These are phyloP conservation scores for Neoboletus magnificus DNA, from an alignment of 768 basidiomycete genomes.

Conservation along the genomic window DNA sequence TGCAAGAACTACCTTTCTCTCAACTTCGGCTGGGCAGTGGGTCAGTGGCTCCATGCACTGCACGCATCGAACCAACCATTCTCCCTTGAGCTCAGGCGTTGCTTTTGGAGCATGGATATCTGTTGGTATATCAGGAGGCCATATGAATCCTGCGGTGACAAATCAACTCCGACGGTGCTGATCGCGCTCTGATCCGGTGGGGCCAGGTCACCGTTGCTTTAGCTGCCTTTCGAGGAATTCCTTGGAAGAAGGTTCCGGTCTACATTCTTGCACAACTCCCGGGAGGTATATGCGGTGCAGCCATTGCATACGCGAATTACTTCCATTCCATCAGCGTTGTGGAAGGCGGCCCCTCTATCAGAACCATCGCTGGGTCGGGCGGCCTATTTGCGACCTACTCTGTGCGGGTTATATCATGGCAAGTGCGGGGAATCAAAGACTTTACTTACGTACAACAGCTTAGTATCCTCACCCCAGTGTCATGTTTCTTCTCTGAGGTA, in stretches of 20 bases:
- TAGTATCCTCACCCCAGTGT: constrained; percentile 36
- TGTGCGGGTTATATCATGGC: constrained; percentile 30
- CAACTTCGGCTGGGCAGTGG: constrained; percentile 24
- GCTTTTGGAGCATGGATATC: constrained; percentile 64
- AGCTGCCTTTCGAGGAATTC: constrained; percentile 66
- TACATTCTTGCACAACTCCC: constrained; percentile 59
- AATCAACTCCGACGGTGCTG: neutral
- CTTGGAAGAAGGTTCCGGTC: constrained; percentile 71
- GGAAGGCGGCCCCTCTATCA: constrained; percentile 48
- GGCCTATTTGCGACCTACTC: constrained; percentile 55
- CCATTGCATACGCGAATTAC: constrained; percentile 56
- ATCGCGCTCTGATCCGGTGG: neutral
- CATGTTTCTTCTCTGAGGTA: constrained; percentile 44
- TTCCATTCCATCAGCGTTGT: constrained; percentile 57
- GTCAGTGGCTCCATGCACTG: neutral
- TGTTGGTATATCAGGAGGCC: constrained; percentile 63
- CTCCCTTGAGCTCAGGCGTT: constrained; percentile 36
- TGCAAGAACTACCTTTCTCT: constrained; percentile 16
- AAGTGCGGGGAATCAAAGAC: neutral
- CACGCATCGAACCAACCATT: neutral
- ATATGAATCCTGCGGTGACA: constrained; percentile 63
- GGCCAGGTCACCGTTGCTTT: constrained; percentile 62
- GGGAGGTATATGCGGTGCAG: constrained; percentile 52
- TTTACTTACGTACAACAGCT: constrained; percentile 16
- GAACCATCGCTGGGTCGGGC: constrained; percentile 51